Base-by-base conservation (phyloP, 495 filamentous ascomycete genomes). In the Diplogelasinospora grovesii region DNA sequence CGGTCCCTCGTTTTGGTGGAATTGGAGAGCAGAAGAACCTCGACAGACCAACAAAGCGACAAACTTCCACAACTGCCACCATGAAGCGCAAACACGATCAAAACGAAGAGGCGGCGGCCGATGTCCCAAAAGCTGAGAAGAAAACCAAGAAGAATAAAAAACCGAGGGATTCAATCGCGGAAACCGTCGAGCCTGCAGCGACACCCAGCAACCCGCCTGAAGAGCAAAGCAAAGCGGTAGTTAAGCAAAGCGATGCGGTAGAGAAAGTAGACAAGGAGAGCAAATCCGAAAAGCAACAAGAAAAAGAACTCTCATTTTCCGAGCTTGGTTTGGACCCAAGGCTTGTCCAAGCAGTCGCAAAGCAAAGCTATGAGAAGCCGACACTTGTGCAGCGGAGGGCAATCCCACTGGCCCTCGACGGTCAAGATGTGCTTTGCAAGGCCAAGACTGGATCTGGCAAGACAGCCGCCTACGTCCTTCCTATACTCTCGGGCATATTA, bases 381-480 rank as follows among this genome's bases (percentile, higher is more conserved):
- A 96, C 93, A 8, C 73, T 76, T 10, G 84, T 96, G 3, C 92
- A 98, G 62, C 70, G 78, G 10, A 82, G 82, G 60, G 86, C 84
- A 4, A 95, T 98, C 50, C 93, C 92, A 5, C 64, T 96, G 30
- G 86, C 86, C 20, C 68, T 96, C n/a, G 80, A 87, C 43, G 92
- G 92, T 13, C 83, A 84, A 54, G 89, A 96, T 73, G 82, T 98
- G 41, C 64, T 97, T 30, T 86, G 87, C 36, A 85, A 86, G 49
- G 83, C 90, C 28, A 92, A 88, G 63, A 96, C 89, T 14, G 89
- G 89, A 20, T 92, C 88, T 14, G 90, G 92, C 32, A 98, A 98
- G 66, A 98, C 92, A 4, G 85, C 86, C n/a, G 92, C 92, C 36
- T 98, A 98, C 63, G 70, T 95, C n/a, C 73, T 97, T 19, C 92